Evolutionary conservation across 805 yeast species (phyloP), one percentile per base, ranked within the genome.

Genomic region (Millerozyma miso): DNA sequence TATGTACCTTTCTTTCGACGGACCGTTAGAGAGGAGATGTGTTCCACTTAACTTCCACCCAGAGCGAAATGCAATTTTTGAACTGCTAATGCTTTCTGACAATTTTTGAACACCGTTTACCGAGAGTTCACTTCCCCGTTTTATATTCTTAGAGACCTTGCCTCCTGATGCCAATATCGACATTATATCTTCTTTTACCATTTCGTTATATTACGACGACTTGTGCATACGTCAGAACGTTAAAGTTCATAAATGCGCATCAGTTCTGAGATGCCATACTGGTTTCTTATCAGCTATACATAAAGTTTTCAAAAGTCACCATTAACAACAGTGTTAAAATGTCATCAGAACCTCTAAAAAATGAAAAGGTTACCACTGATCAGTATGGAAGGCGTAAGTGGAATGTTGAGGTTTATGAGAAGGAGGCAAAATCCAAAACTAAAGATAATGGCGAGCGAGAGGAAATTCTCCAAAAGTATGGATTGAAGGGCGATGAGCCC

Each of bases 331-430:
- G n/a, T n/a, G n/a, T n/a, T n/a, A n/a, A 23, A 7, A 23, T 23
- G 29, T 23, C 29, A 7, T 23, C 29, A 23, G 29, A 23, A 23
- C 29, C 29, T 23, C 29, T 10, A 2, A 40, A 47, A n/a, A 37
- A 43, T 6, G 58, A 53, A 6, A 65, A 63, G 46, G 47, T 51
- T 8, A 51, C 67, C 15, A 53, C 54, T 1, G 76, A 70, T 47
- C 76, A 69, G 46, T 71, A 71, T 59, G 95, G 93, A 0, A 67
- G 95, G 45, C 71, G 81, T 45, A 76, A 82, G 1, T 86, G 95
- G 95, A 77, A 86, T 49, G 77, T 76, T 39, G 82, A 80, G 17
- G 85, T 78, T 26, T 85, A 82, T 51, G 81, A 76, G 0, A 53
- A 69, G 37, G 67, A 67, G 31, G 81, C 83, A 0, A 60, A 59